Percentiles rank a stretch among this genome's conserved stretches.
phyloP scores from a whole-genome alignment of 768 basidiomycete species.

The Pholiota microspora region DNA sequence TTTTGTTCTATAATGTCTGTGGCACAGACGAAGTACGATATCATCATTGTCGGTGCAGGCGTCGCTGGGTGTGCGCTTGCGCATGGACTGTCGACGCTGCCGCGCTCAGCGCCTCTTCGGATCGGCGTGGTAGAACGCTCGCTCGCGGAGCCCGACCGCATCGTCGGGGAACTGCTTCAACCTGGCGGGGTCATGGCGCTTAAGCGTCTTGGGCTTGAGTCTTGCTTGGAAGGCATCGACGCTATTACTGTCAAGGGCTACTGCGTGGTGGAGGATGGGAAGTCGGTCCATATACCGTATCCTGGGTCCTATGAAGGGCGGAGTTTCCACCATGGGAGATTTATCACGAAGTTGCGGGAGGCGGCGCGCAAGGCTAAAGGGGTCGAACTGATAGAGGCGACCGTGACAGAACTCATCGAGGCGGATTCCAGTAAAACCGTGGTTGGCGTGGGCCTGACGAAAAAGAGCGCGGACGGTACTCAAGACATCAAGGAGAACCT shows the following conservation, averaged over 20 bases:
- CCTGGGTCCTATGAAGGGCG: constrained; percentile 70
- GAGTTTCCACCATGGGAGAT: constrained; percentile 92
- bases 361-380: constrained; percentile 57
- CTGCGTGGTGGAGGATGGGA: constrained; percentile 66
- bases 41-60: constrained; percentile 90
- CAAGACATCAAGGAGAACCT: constrained; percentile 42
- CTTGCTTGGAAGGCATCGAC: constrained; percentile 83
- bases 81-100: constrained; percentile 69
- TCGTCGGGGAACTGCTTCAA: constrained; percentile 96
- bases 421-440: constrained; percentile 47
- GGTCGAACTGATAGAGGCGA: constrained; percentile 84
- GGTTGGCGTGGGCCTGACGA: constrained; percentile 65
- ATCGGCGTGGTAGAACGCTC: constrained; percentile 91
- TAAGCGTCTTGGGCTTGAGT: constrained; percentile 70
- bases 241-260: constrained; percentile 84
- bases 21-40: constrained; percentile 51
- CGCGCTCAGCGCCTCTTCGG: constrained; percentile 56
- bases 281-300: constrained; percentile 87
- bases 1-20: background rate
- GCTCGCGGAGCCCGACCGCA: constrained; percentile 89
- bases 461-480: constrained; percentile 27
- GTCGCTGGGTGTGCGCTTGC: constrained; percentile 88
- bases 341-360: constrained; percentile 76
- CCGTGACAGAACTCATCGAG: constrained; percentile 73
- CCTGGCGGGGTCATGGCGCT: constrained; percentile 86